Base-by-base conservation (phyloP, 805 yeast species). In the Lachancea sp. region DNA sequence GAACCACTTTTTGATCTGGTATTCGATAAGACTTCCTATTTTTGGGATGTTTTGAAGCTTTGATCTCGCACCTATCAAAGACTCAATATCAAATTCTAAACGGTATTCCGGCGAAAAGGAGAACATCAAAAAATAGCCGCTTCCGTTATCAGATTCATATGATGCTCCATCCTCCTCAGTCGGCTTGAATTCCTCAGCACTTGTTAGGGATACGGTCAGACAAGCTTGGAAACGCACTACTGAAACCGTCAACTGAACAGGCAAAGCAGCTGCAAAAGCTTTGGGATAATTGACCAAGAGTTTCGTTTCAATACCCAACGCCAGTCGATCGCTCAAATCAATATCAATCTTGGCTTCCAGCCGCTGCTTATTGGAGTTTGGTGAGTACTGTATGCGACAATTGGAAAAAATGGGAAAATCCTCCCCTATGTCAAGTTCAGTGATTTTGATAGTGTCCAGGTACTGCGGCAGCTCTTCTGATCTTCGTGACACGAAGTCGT, bases 341-440 rank as follows among this genome's bases (percentile, higher is more conserved):
- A 90, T 95, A 63, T 90, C 96, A 27, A 90, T 89, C 54, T 85
- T 86, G 1, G 95, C 96, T 59, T 89, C 95, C 70, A 77, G 62
- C 36, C 65, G 75, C 31, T 71, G 71, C 18, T 65, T 58, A 17
- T 76, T 71, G 1, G 69, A 69, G 46, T 74, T 78, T 18, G 75
- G 74, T 45, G 77, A 74, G 49, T 79, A 80, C 50, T 73, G 73
- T 32, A 93, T 85, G 41, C 95, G 74, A 65, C 99, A 93, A 59
- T 93, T 93, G 46, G 95, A 85, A 60, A 93, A 86, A 42, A 93
- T 86, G 2, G 99, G 99, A 60, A 82, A 93, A 63, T 90, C 97
- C 60, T 88, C 86, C 29, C 99, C 99, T 46, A 93, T 82, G 56
- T 89, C 91, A 20, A 93, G 49, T 57, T 91, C 97, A 1, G 90